Evolutionary conservation across 805 yeast species (phyloP).

Genomic region (Zygoascus bituminiphila): DNA sequence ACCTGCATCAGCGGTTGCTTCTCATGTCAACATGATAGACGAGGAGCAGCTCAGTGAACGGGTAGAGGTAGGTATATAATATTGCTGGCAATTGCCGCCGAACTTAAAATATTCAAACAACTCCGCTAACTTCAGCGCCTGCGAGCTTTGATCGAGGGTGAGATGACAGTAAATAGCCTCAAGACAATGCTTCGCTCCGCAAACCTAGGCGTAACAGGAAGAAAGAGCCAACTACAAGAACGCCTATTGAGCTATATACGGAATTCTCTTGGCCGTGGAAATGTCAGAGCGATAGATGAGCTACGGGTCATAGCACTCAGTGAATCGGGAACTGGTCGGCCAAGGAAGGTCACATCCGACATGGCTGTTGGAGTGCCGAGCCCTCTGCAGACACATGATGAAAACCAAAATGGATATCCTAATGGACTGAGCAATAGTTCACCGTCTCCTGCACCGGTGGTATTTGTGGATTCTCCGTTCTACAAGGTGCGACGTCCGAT

Average conservation of each 20-base stretch:
- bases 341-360: too few relatives aligned
- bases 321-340: too few relatives aligned
- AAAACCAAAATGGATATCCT: too few relatives aligned
- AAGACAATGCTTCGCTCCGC: constrained; percentile 27
- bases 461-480: constrained; percentile 24
- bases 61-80: background rate
- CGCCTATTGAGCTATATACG: constrained; percentile 41
- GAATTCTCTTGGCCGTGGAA: background rate
- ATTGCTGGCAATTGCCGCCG: background rate
- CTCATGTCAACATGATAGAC: background rate
- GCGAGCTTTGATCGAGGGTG: constrained; percentile 11
- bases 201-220: constrained; percentile 44
- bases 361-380: too few relatives aligned
- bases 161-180: constrained; percentile 25
- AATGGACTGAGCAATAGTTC: too few relatives aligned
- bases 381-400: too few relatives aligned
- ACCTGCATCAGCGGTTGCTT: background rate
- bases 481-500: constrained; percentile 15
- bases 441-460: too few relatives aligned
- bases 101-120: too few relatives aligned
- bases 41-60: background rate
- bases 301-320: background rate
- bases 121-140: background rate
- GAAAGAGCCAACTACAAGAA: constrained; percentile 52
- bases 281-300: background rate